Conservation (phyloP, 2,329 filamentous ascomycete genomes). For the Botrytis porri region DNA sequence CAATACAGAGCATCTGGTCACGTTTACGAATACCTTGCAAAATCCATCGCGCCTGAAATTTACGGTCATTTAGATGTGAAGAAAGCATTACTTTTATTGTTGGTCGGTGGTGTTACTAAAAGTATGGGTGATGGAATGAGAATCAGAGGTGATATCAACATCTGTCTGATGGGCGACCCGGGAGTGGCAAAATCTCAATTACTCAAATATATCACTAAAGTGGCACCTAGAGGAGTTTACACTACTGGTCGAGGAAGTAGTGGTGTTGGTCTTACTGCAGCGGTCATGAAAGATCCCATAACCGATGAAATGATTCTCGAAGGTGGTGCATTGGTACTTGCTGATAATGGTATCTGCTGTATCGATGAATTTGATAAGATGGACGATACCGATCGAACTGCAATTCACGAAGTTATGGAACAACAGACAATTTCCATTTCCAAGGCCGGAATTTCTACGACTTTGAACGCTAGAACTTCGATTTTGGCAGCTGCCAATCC, state of each 20-base stretch:
- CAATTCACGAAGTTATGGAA: conserved; percentile 86
- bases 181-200: conserved; percentile 99
- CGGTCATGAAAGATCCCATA: conserved; percentile 77
- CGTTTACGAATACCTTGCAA: conserved; percentile 91
- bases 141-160: conserved; percentile 97
- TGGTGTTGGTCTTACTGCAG: conserved; percentile 76
- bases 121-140: conserved; percentile 98
- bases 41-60: conserved; percentile 96
- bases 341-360: conserved; percentile 79
- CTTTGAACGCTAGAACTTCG: conserved; percentile 90
- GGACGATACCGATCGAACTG: conserved; percentile 74
- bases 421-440: conserved; percentile 82
- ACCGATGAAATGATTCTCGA: conserved; percentile 77
- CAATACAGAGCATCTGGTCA: conserved; percentile 81
- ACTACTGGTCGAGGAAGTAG: conserved; percentile 80
- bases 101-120: conserved; percentile 95
- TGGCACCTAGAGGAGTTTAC: conserved; percentile 83
- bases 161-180: conserved; percentile 98
- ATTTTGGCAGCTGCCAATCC: conserved; percentile 96
- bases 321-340: conserved; percentile 74
- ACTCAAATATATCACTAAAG: conserved; percentile 97
- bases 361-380: conserved; percentile 88
- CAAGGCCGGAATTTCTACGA: conserved; percentile 94
- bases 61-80: conserved; percentile 96
- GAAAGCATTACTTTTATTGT: conserved; percentile 90